Base-by-base conservation (phyloP, 2,329 filamentous ascomycete genomes). In the Thelonectria blattea region DNA sequence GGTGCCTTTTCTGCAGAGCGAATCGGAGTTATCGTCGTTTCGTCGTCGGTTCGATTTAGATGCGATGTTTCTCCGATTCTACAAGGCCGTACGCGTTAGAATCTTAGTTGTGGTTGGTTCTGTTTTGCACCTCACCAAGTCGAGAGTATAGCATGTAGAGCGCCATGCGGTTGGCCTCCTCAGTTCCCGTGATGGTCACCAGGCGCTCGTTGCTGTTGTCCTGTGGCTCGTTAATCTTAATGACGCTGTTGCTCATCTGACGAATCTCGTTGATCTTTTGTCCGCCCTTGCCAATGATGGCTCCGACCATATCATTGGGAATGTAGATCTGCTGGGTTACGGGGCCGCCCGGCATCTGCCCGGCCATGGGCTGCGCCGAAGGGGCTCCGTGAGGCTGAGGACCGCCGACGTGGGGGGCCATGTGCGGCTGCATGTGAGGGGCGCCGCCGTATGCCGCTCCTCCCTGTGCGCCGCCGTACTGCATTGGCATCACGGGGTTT, bases 111-210 rank as follows among this genome's bases (percentile, higher is more conserved):
- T 56, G 63, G 61, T 50, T 47, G 47, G 57, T 56, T 68, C 47
- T 68, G 64, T 70, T 68, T 54, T 69, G 76, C 69, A 72, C 74
- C 83, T 81, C 76, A 97, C 95, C 95, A 76, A 99, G 90, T 84
- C 95, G 88, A 61, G 92, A 96, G 79, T 99, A 99, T 56, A 99
- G 87, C 93, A 99, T 97, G 80, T 98, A 99, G 57, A 99, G 81
- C n/a, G 95, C 95, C 93, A 99, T 98, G 73, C 97, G 92, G 80
- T 99, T 99, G 83, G 93, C 97, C 79, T 99, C 95, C 71, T 96
- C 93, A 6, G 95, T 98, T 66, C 95, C 95, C 2, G 95, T 97
- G 69, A 99, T 96, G 15, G 95, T 99, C 59, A 99, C 95, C 61
- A 99, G 83, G 64, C 95, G 90, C 82, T 99, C 95, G 73, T 98